A percentile compares a stretch with the other conserved stretches of the same genome.
These are phyloP conservation scores for Colletotrichum agaves DNA, from an alignment of 2,329 filamentous ascomycete genomes.

Conservation along the genomic window DNA sequence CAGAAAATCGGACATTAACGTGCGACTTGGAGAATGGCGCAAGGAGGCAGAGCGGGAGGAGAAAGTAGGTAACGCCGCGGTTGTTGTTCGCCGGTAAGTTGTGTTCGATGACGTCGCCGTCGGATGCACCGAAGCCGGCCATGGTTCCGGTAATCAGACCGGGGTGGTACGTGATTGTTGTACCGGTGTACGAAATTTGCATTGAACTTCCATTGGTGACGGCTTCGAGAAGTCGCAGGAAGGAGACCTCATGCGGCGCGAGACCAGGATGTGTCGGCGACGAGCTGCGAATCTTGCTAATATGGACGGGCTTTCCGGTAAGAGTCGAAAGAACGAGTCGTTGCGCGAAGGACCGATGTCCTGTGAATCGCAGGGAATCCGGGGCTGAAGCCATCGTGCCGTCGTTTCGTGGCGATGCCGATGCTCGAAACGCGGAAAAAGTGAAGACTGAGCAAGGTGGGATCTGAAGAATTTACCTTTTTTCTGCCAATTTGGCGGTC, in stretches of 20 bases:
- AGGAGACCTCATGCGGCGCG: constrained; percentile 91
- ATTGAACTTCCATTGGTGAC: constrained; percentile 95
- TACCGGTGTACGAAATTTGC: constrained; percentile 96
- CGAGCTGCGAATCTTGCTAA: constrained; percentile 90
- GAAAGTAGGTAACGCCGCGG: constrained; percentile 89
- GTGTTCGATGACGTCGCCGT: constrained; percentile 83
- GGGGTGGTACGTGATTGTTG: constrained; percentile 89
- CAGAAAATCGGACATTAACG: constrained; percentile 89
- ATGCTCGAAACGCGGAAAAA: constrained; percentile 6
- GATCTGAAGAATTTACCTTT: constrained; percentile 47
- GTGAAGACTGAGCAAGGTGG: constrained; percentile 9
- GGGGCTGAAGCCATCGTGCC: constrained; percentile 55
- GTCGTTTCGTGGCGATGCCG: constrained; percentile 23
- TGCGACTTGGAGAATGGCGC: constrained; percentile 93
- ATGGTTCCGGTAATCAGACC: constrained; percentile 90
- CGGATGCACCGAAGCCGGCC: constrained; percentile 75
- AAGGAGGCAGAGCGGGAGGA: constrained; percentile 87
- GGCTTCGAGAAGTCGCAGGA: constrained; percentile 91
- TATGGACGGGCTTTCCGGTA: constrained; percentile 87
- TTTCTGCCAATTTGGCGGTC: constrained; percentile 47
- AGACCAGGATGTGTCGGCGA: constrained; percentile 90
- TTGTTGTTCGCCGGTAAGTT: constrained; percentile 80
- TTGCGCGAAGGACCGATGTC: constrained; percentile 83
- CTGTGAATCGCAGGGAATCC: constrained; percentile 79
- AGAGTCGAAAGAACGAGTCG: constrained; percentile 91